Evolutionary conservation across 495 filamentous ascomycete species (phyloP).

Genomic region (Penicillium riverlandense): DNA sequence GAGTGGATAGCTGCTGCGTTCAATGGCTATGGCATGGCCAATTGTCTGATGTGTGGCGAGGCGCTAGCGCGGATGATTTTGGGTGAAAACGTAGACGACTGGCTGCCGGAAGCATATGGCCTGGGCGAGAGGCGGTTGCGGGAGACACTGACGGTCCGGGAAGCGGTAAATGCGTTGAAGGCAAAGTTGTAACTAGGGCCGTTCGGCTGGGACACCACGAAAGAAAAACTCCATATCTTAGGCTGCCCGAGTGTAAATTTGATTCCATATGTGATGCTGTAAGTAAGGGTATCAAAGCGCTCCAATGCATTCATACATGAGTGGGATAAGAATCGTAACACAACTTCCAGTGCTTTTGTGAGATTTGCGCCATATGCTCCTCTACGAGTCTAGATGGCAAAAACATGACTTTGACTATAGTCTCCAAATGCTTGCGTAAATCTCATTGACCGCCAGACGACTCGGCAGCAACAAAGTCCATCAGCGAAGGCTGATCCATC

Average conservation of each 20-base stretch:
- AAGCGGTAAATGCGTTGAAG: constrained; percentile 8
- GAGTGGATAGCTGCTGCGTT: constrained; percentile 57
- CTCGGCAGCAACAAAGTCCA: constrained; percentile 26
- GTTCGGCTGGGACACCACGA: neutral
- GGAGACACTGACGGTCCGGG: constrained; percentile 7
- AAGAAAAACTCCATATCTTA: no score
- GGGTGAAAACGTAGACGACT: constrained; percentile 4
- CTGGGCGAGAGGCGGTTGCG: constrained; percentile 14
- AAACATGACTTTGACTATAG: no score
- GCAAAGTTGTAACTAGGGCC: constrained; percentile 9
- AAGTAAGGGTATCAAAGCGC: no score
- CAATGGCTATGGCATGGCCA: constrained; percentile 80
- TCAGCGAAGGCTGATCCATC: constrained; percentile 11
- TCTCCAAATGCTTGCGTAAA: no score
- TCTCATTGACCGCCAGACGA: constrained; percentile 1
- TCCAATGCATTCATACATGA: no score
- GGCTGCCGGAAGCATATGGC: constrained; percentile 19
- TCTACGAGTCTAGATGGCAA: no score
- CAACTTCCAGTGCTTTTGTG: no score
- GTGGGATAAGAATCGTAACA: no score
- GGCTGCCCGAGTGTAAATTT: no score
- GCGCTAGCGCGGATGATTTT: constrained; percentile 44
- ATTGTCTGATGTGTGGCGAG: constrained; percentile 60
- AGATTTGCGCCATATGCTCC: no score
- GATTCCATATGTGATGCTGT: no score